Evolutionary conservation across 164 flowering plant species (phyloP).

Genomic region (Stephania yunnanensis): DNA sequence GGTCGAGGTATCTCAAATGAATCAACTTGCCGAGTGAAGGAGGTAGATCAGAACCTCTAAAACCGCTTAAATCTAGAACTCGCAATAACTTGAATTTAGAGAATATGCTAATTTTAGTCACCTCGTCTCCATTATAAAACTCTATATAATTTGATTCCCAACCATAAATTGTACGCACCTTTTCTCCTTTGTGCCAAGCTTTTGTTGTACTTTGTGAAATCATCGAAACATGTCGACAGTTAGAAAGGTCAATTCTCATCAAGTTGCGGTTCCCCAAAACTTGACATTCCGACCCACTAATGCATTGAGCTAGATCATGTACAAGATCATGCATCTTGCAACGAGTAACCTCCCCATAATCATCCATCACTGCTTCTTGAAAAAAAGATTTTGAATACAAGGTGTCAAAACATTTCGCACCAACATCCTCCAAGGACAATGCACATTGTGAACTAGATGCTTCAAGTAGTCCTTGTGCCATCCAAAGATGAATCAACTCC

Average conservation of each 20-base stretch:
- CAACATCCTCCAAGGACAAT: not conserved
- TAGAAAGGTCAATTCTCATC: not conserved
- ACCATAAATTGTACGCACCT: too few relatives aligned
- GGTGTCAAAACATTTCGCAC: not conserved
- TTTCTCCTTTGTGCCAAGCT: too few relatives aligned
- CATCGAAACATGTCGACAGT: too few relatives aligned
- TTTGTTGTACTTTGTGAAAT: too few relatives aligned
- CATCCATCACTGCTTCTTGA: not conserved
- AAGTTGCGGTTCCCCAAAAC: not conserved
- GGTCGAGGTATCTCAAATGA: constrained; percentile 11
- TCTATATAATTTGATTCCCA: too few relatives aligned
- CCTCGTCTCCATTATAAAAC: too few relatives aligned
- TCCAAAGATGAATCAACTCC: not conserved
- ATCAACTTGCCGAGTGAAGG: not conserved
- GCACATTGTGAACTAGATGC: not conserved
- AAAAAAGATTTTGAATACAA: not conserved
- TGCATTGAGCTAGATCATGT: not conserved
- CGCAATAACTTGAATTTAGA: too few relatives aligned
- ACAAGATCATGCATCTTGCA: constrained; percentile 13
- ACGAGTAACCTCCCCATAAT: not conserved
- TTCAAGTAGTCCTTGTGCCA: constrained; percentile 1
- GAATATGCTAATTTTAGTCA: too few relatives aligned
- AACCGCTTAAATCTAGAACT: too few relatives aligned
- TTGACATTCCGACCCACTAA: not conserved
- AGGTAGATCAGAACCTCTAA: constrained; percentile 5